A percentile compares a stretch with the other conserved stretches of the same genome.
Evolutionary conservation across 352 stramenopile genomes (phyloP).

Genomic region (Pythium diclinum): DNA sequence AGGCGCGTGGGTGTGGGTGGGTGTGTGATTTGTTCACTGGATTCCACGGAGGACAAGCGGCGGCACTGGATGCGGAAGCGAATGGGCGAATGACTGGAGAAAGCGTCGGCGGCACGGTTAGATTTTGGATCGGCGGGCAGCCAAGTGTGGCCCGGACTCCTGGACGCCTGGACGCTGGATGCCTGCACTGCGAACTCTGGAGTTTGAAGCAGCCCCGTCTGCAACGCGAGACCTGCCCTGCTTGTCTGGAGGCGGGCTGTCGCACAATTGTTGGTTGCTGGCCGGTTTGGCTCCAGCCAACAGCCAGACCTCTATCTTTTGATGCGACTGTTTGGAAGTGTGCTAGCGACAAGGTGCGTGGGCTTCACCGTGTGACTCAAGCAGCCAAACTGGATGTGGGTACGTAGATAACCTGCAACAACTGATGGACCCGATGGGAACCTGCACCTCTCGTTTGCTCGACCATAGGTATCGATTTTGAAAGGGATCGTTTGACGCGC

Average conservation of each 20-base stretch:
- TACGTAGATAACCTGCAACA: slow-evolving; percentile 16
- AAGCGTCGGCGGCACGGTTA: background rate
- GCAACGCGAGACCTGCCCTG: slow-evolving; percentile 4
- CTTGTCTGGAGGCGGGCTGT: slow-evolving; percentile 20
- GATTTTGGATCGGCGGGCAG: slow-evolving; percentile 5
- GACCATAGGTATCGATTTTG: slow-evolving; percentile 15
- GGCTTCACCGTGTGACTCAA: background rate
- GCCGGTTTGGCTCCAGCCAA: slow-evolving; percentile 19
- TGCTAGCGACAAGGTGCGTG: slow-evolving; percentile 10
- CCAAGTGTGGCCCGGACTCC: background rate
- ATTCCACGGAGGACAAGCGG: background rate
- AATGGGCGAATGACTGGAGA: slow-evolving; percentile 3
- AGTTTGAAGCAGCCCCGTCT: slow-evolving; percentile 12
- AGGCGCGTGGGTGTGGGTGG: background rate
- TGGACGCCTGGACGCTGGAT: slow-evolving; percentile 1
- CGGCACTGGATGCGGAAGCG: slow-evolving; percentile 2
- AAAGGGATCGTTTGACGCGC: slow-evolving; percentile 2
- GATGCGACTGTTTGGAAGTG: slow-evolving; percentile 8
- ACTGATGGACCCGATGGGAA: too few relatives aligned
- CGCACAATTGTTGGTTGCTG: slow-evolving; percentile 26
- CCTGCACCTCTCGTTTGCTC: slow-evolving; percentile 11
- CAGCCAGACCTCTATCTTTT: slow-evolving; percentile 11
- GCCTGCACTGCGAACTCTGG: background rate
- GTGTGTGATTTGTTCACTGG: background rate
- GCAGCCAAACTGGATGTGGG: slow-evolving; percentile 10